Evolutionary conservation across 1,284 basidiomycete genomes (phyloP), one percentile per base, ranked within the genome.

Genomic region (Takashimella tepidaria): DNA sequence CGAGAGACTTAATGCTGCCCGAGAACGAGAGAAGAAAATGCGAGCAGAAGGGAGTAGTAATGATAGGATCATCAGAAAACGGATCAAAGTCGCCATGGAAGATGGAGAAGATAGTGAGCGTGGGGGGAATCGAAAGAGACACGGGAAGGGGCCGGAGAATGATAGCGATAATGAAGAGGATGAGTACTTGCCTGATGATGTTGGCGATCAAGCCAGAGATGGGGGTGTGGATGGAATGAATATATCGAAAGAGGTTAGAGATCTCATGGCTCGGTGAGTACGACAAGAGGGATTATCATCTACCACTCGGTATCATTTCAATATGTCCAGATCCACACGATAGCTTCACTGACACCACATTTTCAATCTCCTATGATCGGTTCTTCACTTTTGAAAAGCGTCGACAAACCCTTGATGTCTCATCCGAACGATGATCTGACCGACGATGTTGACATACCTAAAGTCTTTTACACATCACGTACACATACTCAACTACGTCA

Each of bases 401-500:
- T n/a, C n/a, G n/a, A n/a, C n/a, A n/a, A n/a, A n/a, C n/a, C n/a
- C n/a, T n/a, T n/a, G n/a, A n/a, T n/a, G n/a, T n/a, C n/a, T n/a
- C n/a, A n/a, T n/a, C n/a, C n/a, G n/a, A n/a, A n/a, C n/a, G n/a
- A n/a, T n/a, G n/a, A n/a, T n/a, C n/a, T n/a, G n/a, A n/a, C n/a
- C n/a, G n/a, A n/a, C 47, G 21, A 75, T 78, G 52, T 73, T 77
- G 46, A 41, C 23, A 13, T 37, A 40, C 42, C 24, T 49, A 64
- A 79, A 80, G 85, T 98, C 52, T 93, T 87, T 70, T 97, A 93
- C 70, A 88, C 92, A 0, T 97, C 93, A 0, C 81, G 96, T 25
- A 98, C 95, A 0, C 95, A 98, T 74, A 92, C 90, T 2, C 95
- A 98, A 68, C 82, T 98, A 2, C 82, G 90, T 1, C 95, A 98